A percentile compares a stretch with the other conserved stretches of the same genome.
Conservation (phyloP, 345 rosid species). For the Brassica juncea region DNA sequence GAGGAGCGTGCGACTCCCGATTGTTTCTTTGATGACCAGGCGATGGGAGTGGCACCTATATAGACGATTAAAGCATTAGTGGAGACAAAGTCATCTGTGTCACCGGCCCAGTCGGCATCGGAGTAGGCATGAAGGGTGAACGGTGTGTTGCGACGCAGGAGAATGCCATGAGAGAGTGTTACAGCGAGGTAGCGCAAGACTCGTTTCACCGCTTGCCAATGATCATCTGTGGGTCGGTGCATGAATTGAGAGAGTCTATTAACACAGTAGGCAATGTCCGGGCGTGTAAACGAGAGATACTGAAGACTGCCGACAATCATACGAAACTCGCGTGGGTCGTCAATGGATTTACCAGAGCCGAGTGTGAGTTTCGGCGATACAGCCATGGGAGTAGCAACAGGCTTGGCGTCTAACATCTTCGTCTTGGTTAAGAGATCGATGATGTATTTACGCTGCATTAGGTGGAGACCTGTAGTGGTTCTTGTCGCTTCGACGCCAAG, state of each 20-base stretch:
- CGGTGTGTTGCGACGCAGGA: not conserved
- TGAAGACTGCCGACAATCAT: not conserved
- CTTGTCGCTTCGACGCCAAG: not conserved
- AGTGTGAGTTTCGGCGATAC: not conserved
- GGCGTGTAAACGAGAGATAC: not conserved
- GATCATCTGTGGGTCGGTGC: not conserved
- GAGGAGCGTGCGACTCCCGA: not conserved
- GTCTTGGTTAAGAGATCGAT: not conserved
- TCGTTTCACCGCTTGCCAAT: not conserved
- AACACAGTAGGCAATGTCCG: not conserved
- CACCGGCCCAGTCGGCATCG: not conserved
- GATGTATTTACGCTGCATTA: not conserved
- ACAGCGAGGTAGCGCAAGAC: not conserved
- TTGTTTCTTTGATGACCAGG: not conserved
- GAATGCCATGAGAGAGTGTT: not conserved
- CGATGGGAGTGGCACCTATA: not conserved
- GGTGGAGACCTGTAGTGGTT: not conserved
- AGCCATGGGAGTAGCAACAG: not conserved
- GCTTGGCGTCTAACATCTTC: not conserved
- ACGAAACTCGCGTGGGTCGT: not conserved
- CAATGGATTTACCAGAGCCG: not conserved
- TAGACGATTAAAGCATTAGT: not conserved
- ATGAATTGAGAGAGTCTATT: not conserved
- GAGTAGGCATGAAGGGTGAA: not conserved
- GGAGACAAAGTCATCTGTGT: not conserved